Base-by-base conservation (phyloP, 805 yeast species). In the Ogataea allantospora region DNA sequence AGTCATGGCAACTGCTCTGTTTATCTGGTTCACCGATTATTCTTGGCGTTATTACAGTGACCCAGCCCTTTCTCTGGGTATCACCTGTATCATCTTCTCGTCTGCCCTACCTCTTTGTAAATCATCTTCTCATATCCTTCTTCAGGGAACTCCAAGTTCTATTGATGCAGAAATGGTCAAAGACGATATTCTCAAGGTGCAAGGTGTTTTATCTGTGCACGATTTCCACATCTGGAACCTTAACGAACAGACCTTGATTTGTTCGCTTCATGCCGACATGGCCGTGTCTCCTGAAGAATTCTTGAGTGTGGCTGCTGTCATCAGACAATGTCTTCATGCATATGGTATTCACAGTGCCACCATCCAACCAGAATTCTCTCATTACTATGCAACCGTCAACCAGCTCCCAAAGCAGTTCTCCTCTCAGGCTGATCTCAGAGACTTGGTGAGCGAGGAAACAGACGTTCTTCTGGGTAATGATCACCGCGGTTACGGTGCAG, bases 161-260 rank as follows among this genome's bases (percentile, higher is more conserved):
- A 70, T 93, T 38, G 78, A 88, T 50, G 81, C 95, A 13, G 83
- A 84, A 45, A 73, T 73, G 20, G 86, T 93, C 29, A 76, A 80
- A 42, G 67, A 71, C 33, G 86, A 85, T 44, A 82, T 91, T 30
- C 62, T 78, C 24, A 65, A 74, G 12, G 69, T 93, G 13, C 74
- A 78, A 1, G 85, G 89, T 17, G 91, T 91, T 35, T 71, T 76
- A 40, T 84, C 95, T 2, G 81, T 93, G 21, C 99, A 91, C 61
- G 99, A 91, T 63, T 81, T 91, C 71, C 99, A 91, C 62, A 81
- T 91, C 42, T 91, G 99, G 99, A 91, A 88, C 58, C 73, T 91
- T 50, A 86, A 89, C 33, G 99, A 91, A 64, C 83, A 80, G 44
- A 74, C 85, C 38, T 73, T 80, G 48, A 86, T 91, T 57, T 96